Evolutionary conservation across 1,139 yeast species (phyloP).

Genomic region (Chernovozyma sophiae-reginae): DNA sequence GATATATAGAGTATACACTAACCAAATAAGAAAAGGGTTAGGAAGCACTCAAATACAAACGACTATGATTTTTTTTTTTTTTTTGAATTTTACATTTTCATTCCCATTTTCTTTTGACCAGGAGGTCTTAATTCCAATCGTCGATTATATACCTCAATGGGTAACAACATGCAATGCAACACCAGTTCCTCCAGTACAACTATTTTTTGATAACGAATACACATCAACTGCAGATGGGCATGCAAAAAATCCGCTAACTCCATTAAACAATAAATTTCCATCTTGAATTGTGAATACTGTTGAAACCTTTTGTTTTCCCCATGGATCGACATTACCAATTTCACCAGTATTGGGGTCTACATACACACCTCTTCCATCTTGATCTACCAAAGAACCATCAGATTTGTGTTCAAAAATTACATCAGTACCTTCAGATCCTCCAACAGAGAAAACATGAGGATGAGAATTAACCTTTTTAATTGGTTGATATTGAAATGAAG

Average conservation of each 20-base stretch:
- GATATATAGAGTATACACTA: too few relatives aligned
- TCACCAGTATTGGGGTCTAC: constrained; percentile 25
- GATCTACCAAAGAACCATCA: constrained; percentile 26
- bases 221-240: constrained; percentile 25
- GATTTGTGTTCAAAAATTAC: constrained; percentile 19
- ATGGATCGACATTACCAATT: constrained; percentile 27
- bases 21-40: too few relatives aligned
- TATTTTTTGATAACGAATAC: constrained; percentile 22
- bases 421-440: constrained; percentile 25
- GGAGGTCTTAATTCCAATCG: too few relatives aligned
- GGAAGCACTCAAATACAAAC: too few relatives aligned
- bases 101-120: too few relatives aligned
- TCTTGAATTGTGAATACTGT: constrained; percentile 21
- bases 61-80: too few relatives aligned
- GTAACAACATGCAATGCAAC: constrained; percentile 12
- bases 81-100: too few relatives aligned
- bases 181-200: constrained; percentile 26
- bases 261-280: constrained; percentile 20
- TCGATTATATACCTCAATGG: too few relatives aligned
- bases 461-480: constrained; percentile 26
- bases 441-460: constrained; percentile 29
- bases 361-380: constrained; percentile 23
- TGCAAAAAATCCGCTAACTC: constrained; percentile 20
- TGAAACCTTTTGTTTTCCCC: constrained; percentile 22
- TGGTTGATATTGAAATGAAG: constrained; percentile 17